Base-by-base conservation (phyloP, 345 rosid genomes). In the Syzygium aqueum region DNA sequence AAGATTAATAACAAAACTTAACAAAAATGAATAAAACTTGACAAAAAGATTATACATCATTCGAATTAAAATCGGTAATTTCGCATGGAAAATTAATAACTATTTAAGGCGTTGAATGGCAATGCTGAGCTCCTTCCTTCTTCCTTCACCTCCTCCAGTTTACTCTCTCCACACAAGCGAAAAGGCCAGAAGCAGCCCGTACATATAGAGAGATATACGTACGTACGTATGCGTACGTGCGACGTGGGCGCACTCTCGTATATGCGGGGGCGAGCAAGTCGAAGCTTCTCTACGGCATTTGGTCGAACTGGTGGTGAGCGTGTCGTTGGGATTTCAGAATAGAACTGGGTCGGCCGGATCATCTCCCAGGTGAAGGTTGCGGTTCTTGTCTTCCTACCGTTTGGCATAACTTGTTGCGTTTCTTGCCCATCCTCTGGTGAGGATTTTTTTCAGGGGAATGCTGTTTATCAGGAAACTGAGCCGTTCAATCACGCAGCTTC, bases 381-480 rank as follows among this genome's bases (percentile, higher is more conserved):
- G 57, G 12, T 28, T 67, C 87, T 21, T 53, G 61, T 13, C 19
- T 22, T 51, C 15, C 46, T 84, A 11, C 46, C 8, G 27, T 51
- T 84, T 8, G 54, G 40, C 85, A 0, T 84, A 16, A 0, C 63
- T 8, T 28, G n/a, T 4, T n/a, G 54, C 0, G 40, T n/a, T 77
- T 21, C 46, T 19, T 28, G 51, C 51, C 28, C 73, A 3, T 30
- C 9, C 37, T 57, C 40, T 50, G 14, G 84, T 25, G 22, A 51
- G 37, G 33, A 46, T 53, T 30, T 52, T 52, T 13, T 43, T 43
- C 87, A 25, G 54, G 61, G 82, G 84, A 78, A 87, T 87, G 89
- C 63, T 84, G 28, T 84, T 80, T 27, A 43, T 84, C 12, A 84
- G 89, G 85, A 87, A 84, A 63, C 84, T 87, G 43, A 73, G 88